Conservation (phyloP, 192 early-diverging fungal genomes). For the Coemansia sp. region DNA sequence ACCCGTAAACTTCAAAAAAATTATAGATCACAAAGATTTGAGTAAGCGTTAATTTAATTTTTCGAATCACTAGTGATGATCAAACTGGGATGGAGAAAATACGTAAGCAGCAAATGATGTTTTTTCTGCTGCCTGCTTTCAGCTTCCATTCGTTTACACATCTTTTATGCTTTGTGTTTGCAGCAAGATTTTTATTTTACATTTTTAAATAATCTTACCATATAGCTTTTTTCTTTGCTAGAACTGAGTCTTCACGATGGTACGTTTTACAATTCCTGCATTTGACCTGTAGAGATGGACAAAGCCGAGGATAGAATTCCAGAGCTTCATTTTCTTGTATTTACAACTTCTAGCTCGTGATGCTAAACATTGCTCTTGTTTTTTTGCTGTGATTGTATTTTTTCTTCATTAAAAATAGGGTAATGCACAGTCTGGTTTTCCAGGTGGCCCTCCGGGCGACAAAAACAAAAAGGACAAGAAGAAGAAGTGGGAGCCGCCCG, state of each 20-base stretch:
- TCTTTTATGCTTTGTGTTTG: too few species aligned
- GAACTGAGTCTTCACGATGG: neutral
- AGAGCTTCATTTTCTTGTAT: neutral
- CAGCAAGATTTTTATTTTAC: neutral
- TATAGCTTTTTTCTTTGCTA: neutral
- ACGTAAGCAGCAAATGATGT: neutral
- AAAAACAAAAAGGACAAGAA: conserved; percentile 78
- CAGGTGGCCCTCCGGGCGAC: conserved; percentile 63
- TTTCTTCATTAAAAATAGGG: conserved; percentile 59
- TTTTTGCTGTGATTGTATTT: neutral
- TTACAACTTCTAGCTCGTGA: neutral
- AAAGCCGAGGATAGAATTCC: neutral
- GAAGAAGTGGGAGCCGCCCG: conserved; percentile 98
- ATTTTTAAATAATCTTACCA: neutral
- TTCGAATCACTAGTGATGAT: neutral
- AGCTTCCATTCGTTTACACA: neutral
- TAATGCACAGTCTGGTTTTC: conserved; percentile 79
- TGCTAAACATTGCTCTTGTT: neutral
- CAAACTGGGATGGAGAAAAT: neutral
- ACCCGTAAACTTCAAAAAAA: too few species aligned
- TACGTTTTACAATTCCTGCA: neutral
- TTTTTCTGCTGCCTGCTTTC: neutral
- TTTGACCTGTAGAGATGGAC: neutral
- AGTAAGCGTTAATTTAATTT: neutral
- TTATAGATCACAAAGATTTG: conserved; percentile 1